These are phyloP conservation scores for Penicillium atrosanguineum DNA, from an alignment of 495 filamentous ascomycete species.

Conservation along the genomic window DNA sequence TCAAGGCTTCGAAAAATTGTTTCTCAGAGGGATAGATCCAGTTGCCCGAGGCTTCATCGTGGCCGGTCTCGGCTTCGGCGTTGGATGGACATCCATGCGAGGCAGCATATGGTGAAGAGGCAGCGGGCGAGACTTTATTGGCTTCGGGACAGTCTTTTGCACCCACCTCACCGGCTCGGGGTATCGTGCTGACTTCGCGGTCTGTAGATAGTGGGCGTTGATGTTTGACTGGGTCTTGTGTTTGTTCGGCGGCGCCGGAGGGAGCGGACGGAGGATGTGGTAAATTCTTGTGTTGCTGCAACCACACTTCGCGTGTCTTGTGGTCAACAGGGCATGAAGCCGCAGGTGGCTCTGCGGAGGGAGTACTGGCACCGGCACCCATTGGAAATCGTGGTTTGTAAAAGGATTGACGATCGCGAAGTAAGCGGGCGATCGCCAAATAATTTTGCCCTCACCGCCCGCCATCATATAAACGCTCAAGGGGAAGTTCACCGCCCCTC, in stretches of 20 bases:
- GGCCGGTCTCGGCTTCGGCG: constrained; percentile 67
- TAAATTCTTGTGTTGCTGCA: constrained; percentile 49
- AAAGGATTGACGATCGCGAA: constrained; percentile 15
- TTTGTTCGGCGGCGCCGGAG: constrained; percentile 30
- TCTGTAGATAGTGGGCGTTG: constrained; percentile 49
- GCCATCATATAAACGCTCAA: constrained; percentile 18
- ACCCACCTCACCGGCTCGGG: constrained; percentile 54
- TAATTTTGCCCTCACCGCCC: constrained; percentile 37
- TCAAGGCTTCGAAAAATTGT: constrained; percentile 94
- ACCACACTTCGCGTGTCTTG: constrained; percentile 80
- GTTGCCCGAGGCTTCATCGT: constrained; percentile 65
- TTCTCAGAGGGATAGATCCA: constrained; percentile 97
- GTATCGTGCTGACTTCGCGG: constrained; percentile 81
- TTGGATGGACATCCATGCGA: constrained; percentile 59
- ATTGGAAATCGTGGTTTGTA: constrained; percentile 18
- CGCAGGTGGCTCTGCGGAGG: constrained; percentile 28
- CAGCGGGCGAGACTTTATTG: constrained; percentile 26
- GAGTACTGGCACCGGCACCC: constrained; percentile 45
- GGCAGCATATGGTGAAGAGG: constrained; percentile 27
- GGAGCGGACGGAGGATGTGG: constrained; percentile 26
- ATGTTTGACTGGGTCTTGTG: constrained; percentile 33
- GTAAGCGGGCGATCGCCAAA: constrained; percentile 14
- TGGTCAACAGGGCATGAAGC: constrained; percentile 81
- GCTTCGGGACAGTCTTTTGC: constrained; percentile 27
- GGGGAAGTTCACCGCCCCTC: constrained; percentile 16